Base-by-base conservation (phyloP, 192 early-diverging fungal species). In the Backusella circina region DNA sequence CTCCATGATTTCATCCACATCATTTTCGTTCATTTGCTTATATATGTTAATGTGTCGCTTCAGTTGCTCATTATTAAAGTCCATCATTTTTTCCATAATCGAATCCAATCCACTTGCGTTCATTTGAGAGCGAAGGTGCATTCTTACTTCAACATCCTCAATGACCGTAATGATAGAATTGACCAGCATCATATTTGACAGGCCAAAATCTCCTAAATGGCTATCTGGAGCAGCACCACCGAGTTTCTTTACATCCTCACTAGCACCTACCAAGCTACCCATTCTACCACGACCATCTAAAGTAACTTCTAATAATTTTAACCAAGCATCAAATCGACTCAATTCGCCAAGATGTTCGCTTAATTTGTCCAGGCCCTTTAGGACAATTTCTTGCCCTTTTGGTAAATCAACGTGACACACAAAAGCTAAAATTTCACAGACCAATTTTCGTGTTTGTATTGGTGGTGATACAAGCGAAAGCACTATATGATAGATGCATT, bases 201-300 rank as follows among this genome's bases (percentile, higher is more conserved):
- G 82, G 64, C 84, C 88, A 50, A 92, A 95, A 81, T 95, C 92
- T n/a, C 86, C 89, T 26, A 95, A 80, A 47, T 93, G 90, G 41
- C 85, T 88, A 77, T 95, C 93, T 0, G 89, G 83, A 12, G 90
- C 89, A 30, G 75, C 73, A 71, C 72, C 71, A 38, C 84, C 79
- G n/a, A 89, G 64, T 75, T 89, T 88, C 33, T 88, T 89, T 67
- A 91, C 76, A 73, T 94, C 93, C 13, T 91, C 90, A 61, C 89
- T 90, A 30, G 88, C 93, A 15, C 92, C 91, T 0, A 95, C 91
- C 44, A 91, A 86, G 77, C 89, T 92, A 13, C 93, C 93, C 83
- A 93, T 91, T 18, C 90, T 87, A 26, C 93, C 93, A 18, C 93
- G 87, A 2, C 93, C 92, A 69, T 93, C 91, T 57, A 95, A 88